Conservation (phyloP, 2,329 filamentous ascomycete genomes). For the Sclerotinia trifoliorum region DNA sequence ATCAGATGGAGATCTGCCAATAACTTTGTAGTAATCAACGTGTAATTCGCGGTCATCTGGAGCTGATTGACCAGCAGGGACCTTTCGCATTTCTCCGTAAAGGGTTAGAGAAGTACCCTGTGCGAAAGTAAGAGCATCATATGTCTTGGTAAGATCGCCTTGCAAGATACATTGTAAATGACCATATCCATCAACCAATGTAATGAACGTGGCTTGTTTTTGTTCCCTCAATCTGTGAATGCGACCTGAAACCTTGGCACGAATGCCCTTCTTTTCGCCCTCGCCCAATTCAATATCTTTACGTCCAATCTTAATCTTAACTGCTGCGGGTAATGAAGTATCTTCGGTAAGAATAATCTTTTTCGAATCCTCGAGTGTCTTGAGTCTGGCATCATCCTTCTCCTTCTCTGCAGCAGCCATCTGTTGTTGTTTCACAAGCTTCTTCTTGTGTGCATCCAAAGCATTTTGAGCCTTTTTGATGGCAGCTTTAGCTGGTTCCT, state of each 20-base stretch:
- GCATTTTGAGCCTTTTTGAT: slow-evolving; percentile 80
- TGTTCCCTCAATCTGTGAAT: slow-evolving; percentile 80
- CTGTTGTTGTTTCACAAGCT: slow-evolving; percentile 75
- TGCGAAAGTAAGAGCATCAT: slow-evolving; percentile 69
- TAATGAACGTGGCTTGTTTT: slow-evolving; percentile 83
- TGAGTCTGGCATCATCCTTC: slow-evolving; percentile 67
- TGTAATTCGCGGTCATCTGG: slow-evolving; percentile 70
- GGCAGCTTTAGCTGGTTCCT: slow-evolving; percentile 78
- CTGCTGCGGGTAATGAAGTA: slow-evolving; percentile 66
- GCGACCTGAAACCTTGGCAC: slow-evolving; percentile 77
- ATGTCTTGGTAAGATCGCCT: slow-evolving; percentile 75
- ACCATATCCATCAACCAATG: slow-evolving; percentile 80
- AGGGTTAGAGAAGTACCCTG: slow-evolving; percentile 69
- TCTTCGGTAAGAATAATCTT: slow-evolving; percentile 72
- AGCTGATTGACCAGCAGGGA: slow-evolving; percentile 64
- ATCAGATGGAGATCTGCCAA: slow-evolving; percentile 67
- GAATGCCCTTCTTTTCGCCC: slow-evolving; percentile 60
- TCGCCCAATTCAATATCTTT: slow-evolving; percentile 63
- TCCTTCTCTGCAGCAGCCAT: slow-evolving; percentile 69
- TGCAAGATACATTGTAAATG: slow-evolving; percentile 79
- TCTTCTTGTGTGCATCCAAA: slow-evolving; percentile 77
- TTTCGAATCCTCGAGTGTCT: slow-evolving; percentile 76
- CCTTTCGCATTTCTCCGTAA: slow-evolving; percentile 65
- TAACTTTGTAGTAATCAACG: slow-evolving; percentile 69
- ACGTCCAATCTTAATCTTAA: slow-evolving; percentile 73